Evolutionary conservation across 257 asterid genomes (phyloP).

Genomic region (Fraxinus pennsylvanica): DNA sequence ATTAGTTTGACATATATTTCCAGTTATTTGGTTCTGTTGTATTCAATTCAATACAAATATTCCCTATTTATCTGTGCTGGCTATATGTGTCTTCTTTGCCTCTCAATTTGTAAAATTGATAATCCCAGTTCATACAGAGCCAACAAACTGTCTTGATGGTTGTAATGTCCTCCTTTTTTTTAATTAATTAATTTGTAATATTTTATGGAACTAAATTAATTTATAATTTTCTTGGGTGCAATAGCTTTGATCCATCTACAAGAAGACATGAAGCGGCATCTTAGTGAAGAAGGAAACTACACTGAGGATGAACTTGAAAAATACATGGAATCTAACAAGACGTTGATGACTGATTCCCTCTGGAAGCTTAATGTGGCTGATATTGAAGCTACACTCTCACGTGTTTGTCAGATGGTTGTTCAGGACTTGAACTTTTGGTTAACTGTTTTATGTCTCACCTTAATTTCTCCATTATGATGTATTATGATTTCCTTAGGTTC

Average conservation of each 20-base stretch:
- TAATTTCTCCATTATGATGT: conserved; percentile 22
- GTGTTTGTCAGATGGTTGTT: conserved; percentile 92
- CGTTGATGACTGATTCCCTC: conserved; percentile 89
- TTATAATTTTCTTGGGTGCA: conserved; percentile 62
- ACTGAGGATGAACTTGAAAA: conserved; percentile 92
- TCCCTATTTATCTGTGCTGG: not conserved
- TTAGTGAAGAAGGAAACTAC: conserved; percentile 81
- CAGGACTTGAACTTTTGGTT: conserved; percentile 20
- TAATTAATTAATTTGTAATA: not conserved
- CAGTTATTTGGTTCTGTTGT: not conserved
- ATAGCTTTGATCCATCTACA: conserved; percentile 93
- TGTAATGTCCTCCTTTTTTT: not conserved
- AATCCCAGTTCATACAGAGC: not conserved
- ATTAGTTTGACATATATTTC: not conserved
- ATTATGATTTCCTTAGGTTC: conserved; percentile 54
- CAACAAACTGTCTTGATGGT: not conserved
- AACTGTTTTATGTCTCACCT: conserved; percentile 5
- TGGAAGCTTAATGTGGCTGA: conserved; percentile 99
- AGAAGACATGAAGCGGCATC: conserved; percentile 92
- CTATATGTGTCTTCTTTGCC: not conserved
- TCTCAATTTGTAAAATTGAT: not conserved
- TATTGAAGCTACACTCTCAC: conserved; percentile 89
- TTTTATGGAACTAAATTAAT: conserved; percentile 9
- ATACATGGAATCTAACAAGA: conserved; percentile 90
- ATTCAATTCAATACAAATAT: not conserved